phyloP scores from a whole-genome alignment of 2,329 filamentous ascomycete species.

The Rugonectria rugulosa region DNA sequence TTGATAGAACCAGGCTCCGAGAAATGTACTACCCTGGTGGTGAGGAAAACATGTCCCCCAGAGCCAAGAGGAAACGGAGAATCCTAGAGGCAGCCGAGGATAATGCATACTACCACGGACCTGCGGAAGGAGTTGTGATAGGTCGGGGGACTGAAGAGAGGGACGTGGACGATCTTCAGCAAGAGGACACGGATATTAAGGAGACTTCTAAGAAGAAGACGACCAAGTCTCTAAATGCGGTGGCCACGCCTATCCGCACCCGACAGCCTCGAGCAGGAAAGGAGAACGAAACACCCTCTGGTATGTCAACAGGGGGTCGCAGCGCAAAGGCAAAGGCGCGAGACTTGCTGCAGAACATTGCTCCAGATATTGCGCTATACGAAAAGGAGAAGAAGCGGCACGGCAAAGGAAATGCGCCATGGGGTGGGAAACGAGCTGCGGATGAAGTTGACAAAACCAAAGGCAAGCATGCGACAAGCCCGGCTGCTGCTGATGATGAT shows the following conservation, averaged over 20 bases:
- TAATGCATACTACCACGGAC: slow-evolving; percentile 56
- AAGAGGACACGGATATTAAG: slow-evolving; percentile 46
- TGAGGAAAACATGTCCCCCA: slow-evolving; percentile 52
- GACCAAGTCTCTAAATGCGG: slow-evolving; percentile 27
- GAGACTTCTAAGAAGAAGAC: slow-evolving; percentile 42
- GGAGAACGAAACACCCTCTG: slow-evolving; percentile 83
- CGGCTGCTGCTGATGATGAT: slow-evolving; percentile 55
- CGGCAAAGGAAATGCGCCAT: slow-evolving; percentile 57
- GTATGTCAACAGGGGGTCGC: slow-evolving; percentile 72
- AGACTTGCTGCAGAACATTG: slow-evolving; percentile 77
- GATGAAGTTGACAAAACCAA: slow-evolving; percentile 64
- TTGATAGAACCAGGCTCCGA: slow-evolving; percentile 70
- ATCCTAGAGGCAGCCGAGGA: slow-evolving; percentile 59
- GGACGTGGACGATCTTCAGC: slow-evolving; percentile 54
- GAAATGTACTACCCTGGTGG: slow-evolving; percentile 75
- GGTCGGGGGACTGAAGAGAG: slow-evolving; percentile 48
- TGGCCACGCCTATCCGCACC: slow-evolving; percentile 50
- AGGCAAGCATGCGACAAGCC: slow-evolving; percentile 53
- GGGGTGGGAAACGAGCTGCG: slow-evolving; percentile 70
- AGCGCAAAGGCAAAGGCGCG: slow-evolving; percentile 88
- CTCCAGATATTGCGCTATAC: slow-evolving; percentile 86
- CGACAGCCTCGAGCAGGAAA: slow-evolving; percentile 68
- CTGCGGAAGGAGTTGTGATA: slow-evolving; percentile 56
- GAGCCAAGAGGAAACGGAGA: slow-evolving; percentile 58
- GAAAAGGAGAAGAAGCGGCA: slow-evolving; percentile 90